Conservation (phyloP, 169 alveolate species). For the Cytauxzoon felis region DNA sequence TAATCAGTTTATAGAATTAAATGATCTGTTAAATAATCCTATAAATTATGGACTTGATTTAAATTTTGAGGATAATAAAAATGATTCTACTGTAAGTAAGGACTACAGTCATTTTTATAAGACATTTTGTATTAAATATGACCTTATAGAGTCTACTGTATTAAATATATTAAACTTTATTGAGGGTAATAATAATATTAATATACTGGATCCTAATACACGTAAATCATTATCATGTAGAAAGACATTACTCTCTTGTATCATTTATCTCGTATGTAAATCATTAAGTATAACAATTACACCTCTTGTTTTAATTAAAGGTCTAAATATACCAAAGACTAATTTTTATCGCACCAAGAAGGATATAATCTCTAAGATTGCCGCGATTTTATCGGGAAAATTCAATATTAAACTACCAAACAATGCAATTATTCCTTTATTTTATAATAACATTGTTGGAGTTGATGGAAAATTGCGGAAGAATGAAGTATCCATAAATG, state of each 20-base stretch:
- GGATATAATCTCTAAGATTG: neutral
- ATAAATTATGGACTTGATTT: too few relatives aligned
- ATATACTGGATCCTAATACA: constrained; percentile 19
- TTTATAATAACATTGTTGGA: too few relatives aligned
- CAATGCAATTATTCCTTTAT: too few relatives aligned
- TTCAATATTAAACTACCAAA: too few relatives aligned
- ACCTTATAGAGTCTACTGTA: neutral
- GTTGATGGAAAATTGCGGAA: too few relatives aligned
- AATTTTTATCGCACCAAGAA: constrained; percentile 21
- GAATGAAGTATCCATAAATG: too few relatives aligned
- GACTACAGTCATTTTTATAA: neutral
- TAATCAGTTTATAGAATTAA: neutral
- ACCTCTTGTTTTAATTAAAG: neutral
- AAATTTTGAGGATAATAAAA: too few relatives aligned
- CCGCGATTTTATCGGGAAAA: neutral
- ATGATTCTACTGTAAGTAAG: too few relatives aligned
- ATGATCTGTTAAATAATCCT: neutral
- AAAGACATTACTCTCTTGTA: constrained; percentile 28
- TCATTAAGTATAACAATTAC: constrained; percentile 11
- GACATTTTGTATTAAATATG: neutral
- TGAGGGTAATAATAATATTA: neutral
- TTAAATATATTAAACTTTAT: neutral
- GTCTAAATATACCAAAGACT: constrained; percentile 13
- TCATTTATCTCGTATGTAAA: neutral
- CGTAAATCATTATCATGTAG: constrained; percentile 19